Conservation (phyloP, 2,329 filamentous ascomycete genomes). For the Sporothrix inflata region DNA sequence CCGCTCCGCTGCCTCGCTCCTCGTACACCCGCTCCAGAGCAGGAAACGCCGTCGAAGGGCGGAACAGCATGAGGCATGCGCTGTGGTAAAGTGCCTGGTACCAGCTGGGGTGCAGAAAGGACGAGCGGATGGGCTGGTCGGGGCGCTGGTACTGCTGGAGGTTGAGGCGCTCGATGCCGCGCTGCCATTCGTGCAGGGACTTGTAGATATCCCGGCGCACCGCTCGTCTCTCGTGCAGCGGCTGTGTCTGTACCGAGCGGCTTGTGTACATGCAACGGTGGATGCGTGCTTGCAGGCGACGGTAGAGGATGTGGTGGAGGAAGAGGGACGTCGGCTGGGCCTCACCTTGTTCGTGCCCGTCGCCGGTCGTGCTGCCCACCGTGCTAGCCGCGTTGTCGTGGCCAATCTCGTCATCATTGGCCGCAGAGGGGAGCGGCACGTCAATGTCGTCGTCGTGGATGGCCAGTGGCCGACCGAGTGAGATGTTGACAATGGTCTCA, state of each 20-base stretch:
- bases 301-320: slow-evolving; percentile 15
- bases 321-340: background rate
- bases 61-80: slow-evolving; percentile 22
- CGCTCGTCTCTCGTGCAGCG: slow-evolving; percentile 12
- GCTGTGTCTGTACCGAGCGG: slow-evolving; percentile 16
- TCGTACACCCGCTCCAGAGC: background rate
- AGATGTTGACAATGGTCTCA: slow-evolving; percentile 25
- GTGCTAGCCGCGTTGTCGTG: background rate
- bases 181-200: slow-evolving; percentile 15
- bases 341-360: background rate
- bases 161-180: background rate
- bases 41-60: slow-evolving; percentile 22
- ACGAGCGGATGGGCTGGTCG: background rate
- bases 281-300: slow-evolving; percentile 23
- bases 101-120: slow-evolving; percentile 18
- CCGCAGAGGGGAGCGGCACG: background rate
- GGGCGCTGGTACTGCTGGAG: background rate
- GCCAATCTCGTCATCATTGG: slow-evolving; percentile 11
- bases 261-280: slow-evolving; percentile 24
- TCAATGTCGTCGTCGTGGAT: slow-evolving; percentile 26
- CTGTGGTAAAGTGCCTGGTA: slow-evolving; percentile 21
- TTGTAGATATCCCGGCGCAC: slow-evolving; percentile 7
- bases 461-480: slow-evolving; percentile 13
- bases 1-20: too few species aligned
- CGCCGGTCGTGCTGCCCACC: background rate